phyloP scores from a whole-genome alignment of 306 rosid genomes.

The Arachis hypogaea region DNA sequence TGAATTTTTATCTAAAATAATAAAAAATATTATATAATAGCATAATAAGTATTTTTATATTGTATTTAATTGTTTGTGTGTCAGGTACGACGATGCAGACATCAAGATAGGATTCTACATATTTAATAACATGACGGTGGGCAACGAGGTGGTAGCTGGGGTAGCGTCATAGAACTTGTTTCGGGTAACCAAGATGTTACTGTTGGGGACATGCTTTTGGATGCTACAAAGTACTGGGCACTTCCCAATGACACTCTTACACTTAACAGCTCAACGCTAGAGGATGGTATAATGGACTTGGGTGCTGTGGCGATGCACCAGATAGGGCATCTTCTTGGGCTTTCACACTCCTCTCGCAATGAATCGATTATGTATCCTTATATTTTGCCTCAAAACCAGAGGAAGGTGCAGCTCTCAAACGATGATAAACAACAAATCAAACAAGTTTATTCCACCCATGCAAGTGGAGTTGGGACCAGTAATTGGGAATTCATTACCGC shows the following conservation, averaged over 20 bases:
- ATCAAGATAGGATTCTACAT: conserved; percentile 11
- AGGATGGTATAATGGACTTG: neutral
- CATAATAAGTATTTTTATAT: too few species aligned
- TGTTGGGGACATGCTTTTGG: neutral
- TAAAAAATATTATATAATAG: too few species aligned
- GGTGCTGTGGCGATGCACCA: conserved; percentile 27
- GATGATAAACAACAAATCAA: neutral
- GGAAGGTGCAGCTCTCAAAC: conserved; percentile 18
- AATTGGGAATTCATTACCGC: neutral
- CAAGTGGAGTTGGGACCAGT: neutral
- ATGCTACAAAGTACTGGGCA: neutral
- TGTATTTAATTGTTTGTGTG: too few species aligned
- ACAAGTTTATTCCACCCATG: neutral
- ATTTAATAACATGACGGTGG: too few species aligned
- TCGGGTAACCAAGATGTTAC: too few species aligned
- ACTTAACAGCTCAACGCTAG: neutral
- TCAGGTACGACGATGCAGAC: neutral
- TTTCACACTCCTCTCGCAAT: conserved; percentile 29
- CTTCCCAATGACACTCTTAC: neutral
- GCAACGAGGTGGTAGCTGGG: too few species aligned
- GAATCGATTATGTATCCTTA: conserved; percentile 38
- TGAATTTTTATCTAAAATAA: too few species aligned
- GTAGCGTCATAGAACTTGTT: too few species aligned
- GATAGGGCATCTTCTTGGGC: conserved; percentile 39
- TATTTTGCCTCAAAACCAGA: neutral